Evolutionary conservation across 1,284 basidiomycete genomes (phyloP), one percentile per base, ranked within the genome.

Genomic region (Lentinula novae-zelandiae): DNA sequence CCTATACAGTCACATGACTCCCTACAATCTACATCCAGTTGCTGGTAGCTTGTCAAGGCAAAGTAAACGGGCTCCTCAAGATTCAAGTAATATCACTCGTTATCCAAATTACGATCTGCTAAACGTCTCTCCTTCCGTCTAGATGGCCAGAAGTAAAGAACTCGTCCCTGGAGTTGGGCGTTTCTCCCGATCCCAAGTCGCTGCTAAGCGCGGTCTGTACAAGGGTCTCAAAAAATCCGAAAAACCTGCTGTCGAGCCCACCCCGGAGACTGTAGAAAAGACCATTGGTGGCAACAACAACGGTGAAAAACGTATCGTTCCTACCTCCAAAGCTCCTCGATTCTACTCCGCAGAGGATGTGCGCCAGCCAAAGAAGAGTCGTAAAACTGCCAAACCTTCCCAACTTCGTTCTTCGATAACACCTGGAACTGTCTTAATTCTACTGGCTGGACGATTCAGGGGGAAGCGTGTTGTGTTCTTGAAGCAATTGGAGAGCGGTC

Each of bases 391-490:
- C 69, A 90, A 86, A 76, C 82, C 89, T 63, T 76, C 94, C 67
- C 80, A 82, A 67, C 87, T 99, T 69, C 94, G 96, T 70, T 76
- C 86, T 63, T 86, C 90, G 72, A 97, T 99, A 82, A 92, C 90
- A 67, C 95, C 96, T 67, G 97, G 97, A 66, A 92, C 95, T 72
- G 86, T 99, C 73, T 83, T 99, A 68, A 98, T 99, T 78, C 84
- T 99, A 71, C 87, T 99, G 69, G 96, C 96, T 67, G 97, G 97
- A 72, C 93, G 96, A 73, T 99, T 96, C 92, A 83, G 93, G 69
- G 97, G 97, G 69, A 98, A 98, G 87, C 89, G 97, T 58, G 97
- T 99, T 67, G 95, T 99, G 62, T 97, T 96, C 82, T 82, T 99
- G 79, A 98, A 98, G 87, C 95, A 97, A 83, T 82, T 99, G 75